A percentile compares a stretch with the other conserved stretches of the same genome.
Conservation (phyloP, 169 alveolate genomes). For the Eimeria zaria region DNA sequence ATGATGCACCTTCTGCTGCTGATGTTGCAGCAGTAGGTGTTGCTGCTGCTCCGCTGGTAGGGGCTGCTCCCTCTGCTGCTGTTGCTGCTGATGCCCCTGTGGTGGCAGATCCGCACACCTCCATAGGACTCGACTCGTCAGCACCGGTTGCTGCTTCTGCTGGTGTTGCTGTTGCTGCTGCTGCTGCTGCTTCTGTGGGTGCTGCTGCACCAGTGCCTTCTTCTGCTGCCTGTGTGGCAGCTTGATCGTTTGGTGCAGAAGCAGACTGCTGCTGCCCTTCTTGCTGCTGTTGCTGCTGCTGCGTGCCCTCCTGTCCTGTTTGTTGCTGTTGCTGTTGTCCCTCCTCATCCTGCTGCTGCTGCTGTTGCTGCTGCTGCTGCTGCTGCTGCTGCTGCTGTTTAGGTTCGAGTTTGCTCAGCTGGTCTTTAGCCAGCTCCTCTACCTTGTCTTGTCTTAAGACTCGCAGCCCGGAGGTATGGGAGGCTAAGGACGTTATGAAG, state of each 20-base stretch:
- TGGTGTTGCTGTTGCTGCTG: neutral
- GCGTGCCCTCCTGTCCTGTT: neutral
- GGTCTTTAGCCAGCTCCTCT: neutral
- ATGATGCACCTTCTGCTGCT: too few species aligned
- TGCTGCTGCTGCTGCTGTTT: neutral
- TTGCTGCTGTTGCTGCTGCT: constrained; percentile 30
- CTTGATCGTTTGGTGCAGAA: constrained; percentile 37
- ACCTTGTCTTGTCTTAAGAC: constrained; percentile 19
- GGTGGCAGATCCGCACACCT: neutral
- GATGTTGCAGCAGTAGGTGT: neutral
- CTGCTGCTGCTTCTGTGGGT: too few species aligned
- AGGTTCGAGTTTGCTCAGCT: constrained; percentile 1
- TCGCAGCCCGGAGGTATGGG: constrained; percentile 64
- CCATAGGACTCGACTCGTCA: neutral
- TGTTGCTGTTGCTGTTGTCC: too few species aligned
- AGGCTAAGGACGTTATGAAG: constrained; percentile 65
- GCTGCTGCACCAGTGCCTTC: too few species aligned
- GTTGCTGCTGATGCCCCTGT: too few species aligned
- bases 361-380: constrained; percentile 6
- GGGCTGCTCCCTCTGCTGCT: too few species aligned
- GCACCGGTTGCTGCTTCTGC: neutral
- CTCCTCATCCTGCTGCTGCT: neutral
- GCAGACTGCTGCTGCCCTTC: constrained; percentile 2
- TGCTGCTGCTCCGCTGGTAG: too few species aligned
- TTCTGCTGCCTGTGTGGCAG: neutral